Evolutionary conservation across 345 rosid genomes (phyloP).

Genomic region (Populus deltoides): DNA sequence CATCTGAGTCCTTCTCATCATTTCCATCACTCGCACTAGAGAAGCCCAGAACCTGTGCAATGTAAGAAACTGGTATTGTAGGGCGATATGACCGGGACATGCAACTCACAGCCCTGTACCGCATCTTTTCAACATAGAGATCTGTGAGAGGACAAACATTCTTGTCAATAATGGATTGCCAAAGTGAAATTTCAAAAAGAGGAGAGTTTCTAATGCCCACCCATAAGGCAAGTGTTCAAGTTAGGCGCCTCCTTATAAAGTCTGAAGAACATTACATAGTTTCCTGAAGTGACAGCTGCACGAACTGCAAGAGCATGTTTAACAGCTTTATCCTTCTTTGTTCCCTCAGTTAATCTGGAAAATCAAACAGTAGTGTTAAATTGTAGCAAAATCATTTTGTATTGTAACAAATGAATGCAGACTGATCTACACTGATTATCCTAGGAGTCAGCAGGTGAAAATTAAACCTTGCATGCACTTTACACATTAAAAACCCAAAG

Average conservation of each 20-base stretch:
- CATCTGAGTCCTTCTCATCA: constrained; percentile 51
- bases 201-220: constrained; percentile 38
- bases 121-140: constrained; percentile 86
- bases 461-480: background rate
- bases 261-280: constrained; percentile 81
- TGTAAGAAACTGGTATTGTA: constrained; percentile 66
- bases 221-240: constrained; percentile 85
- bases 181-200: background rate
- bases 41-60: constrained; percentile 77
- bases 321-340: constrained; percentile 71
- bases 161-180: background rate
- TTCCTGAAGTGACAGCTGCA: constrained; percentile 89
- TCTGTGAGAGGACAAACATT: constrained; percentile 43
- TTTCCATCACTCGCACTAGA: constrained; percentile 42
- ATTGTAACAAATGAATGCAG: background rate
- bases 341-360: constrained; percentile 66
- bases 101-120: constrained; percentile 84
- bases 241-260: constrained; percentile 86
- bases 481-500: background rate
- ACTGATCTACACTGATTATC: background rate
- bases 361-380: constrained; percentile 12
- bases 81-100: constrained; percentile 94
- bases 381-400: constrained; percentile 13
- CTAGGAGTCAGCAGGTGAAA: background rate
- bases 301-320: constrained; percentile 96